These are phyloP conservation scores for Pseudocercospora cruenta DNA, from an alignment of 2,329 filamentous ascomycete species.

Conservation along the genomic window DNA sequence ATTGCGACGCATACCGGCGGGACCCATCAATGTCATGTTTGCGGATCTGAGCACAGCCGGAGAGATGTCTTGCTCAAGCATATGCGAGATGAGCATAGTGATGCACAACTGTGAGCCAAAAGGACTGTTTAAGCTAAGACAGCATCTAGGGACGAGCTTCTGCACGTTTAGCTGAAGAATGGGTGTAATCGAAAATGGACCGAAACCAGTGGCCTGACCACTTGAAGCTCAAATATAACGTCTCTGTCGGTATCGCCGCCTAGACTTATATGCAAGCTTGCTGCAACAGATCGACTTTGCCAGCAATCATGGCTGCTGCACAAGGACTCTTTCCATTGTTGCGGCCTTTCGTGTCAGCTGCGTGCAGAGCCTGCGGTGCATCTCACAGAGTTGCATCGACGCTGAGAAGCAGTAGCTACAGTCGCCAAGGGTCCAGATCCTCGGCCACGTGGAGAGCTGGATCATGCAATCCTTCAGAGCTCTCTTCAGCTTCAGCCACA, in stretches of 20 bases:
- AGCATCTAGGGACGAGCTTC: no score
- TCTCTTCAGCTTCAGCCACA: neutral
- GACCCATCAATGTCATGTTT: neutral
- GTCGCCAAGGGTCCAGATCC: neutral
- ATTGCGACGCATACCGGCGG: neutral
- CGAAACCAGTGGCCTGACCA: neutral
- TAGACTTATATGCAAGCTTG: neutral
- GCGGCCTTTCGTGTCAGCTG: no score
- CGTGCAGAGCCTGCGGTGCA: neutral
- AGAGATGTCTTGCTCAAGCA: neutral
- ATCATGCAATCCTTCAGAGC: neutral
- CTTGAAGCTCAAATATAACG: neutral
- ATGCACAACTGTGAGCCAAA: no score
- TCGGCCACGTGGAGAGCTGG: neutral
- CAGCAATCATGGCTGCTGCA: neutral
- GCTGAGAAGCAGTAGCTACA: neutral
- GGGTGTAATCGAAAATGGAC: no score
- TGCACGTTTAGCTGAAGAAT: no score
- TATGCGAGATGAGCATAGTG: neutral
- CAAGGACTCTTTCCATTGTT: neutral
- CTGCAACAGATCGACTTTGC: neutral
- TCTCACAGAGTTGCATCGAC: neutral
- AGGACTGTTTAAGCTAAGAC: no score
- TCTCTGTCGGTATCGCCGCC: neutral
- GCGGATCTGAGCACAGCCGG: neutral